These are phyloP conservation scores for Xylariaceae sp. DNA, from an alignment of 2,329 filamentous ascomycete genomes.

Conservation along the genomic window DNA sequence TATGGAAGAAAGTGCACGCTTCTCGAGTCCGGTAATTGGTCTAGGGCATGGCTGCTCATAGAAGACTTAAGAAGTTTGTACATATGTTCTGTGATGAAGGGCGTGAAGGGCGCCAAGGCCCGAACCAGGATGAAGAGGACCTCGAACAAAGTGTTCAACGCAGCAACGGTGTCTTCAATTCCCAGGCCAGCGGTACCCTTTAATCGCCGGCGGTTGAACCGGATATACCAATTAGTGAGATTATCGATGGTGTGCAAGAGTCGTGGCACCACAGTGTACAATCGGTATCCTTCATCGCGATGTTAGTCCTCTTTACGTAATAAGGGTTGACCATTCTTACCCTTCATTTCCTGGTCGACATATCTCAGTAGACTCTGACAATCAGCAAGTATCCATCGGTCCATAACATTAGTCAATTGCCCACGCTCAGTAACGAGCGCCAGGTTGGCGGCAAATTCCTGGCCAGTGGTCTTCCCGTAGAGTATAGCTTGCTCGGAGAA, in stretches of 20 bases:
- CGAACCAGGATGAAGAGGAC: slow-evolving; percentile 80
- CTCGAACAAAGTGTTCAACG: slow-evolving; percentile 75
- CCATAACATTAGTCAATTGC: slow-evolving; percentile 80
- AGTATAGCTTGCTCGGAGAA: slow-evolving; percentile 87
- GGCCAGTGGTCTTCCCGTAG: slow-evolving; percentile 79
- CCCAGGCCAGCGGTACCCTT: slow-evolving; percentile 79
- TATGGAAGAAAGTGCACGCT: slow-evolving; percentile 93
- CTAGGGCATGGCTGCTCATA: slow-evolving; percentile 72
- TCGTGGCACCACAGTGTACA: slow-evolving; percentile 90
- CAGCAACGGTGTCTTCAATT: slow-evolving; percentile 82
- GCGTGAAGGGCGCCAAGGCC: slow-evolving; percentile 90
- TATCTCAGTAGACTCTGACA: slow-evolving; percentile 90
- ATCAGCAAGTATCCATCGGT: slow-evolving; percentile 90
- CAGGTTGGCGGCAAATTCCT: slow-evolving; percentile 75
- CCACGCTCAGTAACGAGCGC: slow-evolving; percentile 50
- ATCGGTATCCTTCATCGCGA: slow-evolving; percentile 59
- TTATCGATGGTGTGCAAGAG: slow-evolving; percentile 86
- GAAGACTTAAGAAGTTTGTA: slow-evolving; percentile 81
- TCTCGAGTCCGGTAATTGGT: slow-evolving; percentile 65
- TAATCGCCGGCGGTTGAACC: slow-evolving; percentile 58
- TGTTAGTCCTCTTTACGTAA: slow-evolving; percentile 8
- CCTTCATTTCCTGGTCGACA: slow-evolving; percentile 89
- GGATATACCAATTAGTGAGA: slow-evolving; percentile 70
- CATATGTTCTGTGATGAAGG: slow-evolving; percentile 94
- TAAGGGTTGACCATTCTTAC: slow-evolving; percentile 46